Conservation (phyloP, 768 basidiomycete genomes). For the Lepiota brunneoincarnata region DNA sequence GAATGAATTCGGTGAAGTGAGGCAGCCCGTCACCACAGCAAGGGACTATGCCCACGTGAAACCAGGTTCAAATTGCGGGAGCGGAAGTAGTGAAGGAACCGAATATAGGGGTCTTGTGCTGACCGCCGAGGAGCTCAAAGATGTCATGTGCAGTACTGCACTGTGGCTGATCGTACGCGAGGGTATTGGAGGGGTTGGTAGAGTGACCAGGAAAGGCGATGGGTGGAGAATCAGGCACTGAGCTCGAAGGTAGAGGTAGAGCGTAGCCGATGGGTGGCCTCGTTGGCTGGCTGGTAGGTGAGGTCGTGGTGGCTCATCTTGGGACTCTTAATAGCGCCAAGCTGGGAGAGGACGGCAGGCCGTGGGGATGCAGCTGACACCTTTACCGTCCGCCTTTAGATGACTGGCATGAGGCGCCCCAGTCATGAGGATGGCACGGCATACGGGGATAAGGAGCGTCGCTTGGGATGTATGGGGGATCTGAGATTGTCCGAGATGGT, state of each 20-base stretch:
- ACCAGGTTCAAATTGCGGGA: constrained; percentile 10
- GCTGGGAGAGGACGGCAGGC: too few species aligned
- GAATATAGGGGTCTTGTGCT: constrained; percentile 52
- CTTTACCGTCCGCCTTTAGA: too few species aligned
- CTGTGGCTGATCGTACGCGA: constrained; percentile 93
- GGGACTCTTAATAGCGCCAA: too few species aligned
- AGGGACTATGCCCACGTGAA: constrained; percentile 4
- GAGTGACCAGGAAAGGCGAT: constrained; percentile 73
- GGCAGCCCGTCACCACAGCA: constrained; percentile 16
- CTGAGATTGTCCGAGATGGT: too few species aligned
- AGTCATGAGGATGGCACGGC: too few species aligned
- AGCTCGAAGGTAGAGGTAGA: background rate
- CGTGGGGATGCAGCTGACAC: too few species aligned
- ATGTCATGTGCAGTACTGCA: constrained; percentile 82
- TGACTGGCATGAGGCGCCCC: too few species aligned
- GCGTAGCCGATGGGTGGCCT: background rate
- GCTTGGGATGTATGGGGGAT: too few species aligned
- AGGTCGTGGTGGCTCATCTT: too few species aligned
- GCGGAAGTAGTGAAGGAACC: constrained; percentile 11
- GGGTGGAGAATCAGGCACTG: constrained; percentile 74
- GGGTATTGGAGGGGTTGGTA: constrained; percentile 88
- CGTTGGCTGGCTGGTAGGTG: background rate
- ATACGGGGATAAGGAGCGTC: too few species aligned
- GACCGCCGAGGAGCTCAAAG: constrained; percentile 92
- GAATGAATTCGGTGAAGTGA: constrained; percentile 1